phyloP scores from a whole-genome alignment of 371 early-diverging fungal genomes.

The Ordospora colligata region DNA sequence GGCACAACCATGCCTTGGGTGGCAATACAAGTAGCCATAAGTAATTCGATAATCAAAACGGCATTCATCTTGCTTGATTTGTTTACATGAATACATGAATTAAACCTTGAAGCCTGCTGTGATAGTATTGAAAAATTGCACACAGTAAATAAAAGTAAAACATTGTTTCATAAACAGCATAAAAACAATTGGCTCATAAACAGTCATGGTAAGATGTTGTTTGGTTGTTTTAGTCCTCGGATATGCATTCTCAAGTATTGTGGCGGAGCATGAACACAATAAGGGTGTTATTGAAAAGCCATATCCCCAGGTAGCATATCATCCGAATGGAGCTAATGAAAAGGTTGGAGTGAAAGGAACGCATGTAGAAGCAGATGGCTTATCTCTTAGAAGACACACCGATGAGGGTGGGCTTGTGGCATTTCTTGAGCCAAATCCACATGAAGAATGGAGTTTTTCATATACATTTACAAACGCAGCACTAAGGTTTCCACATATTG shows the following conservation, averaged over 20 bases:
- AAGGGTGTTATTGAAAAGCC: slow-evolving; percentile 16
- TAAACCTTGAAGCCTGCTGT: too few relatives aligned
- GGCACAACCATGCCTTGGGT: background rate
- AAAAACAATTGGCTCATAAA: too few relatives aligned
- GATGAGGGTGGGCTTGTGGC: slow-evolving; percentile 50
- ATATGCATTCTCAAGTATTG: background rate
- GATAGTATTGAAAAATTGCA: background rate
- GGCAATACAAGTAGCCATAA: background rate
- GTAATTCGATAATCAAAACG: background rate
- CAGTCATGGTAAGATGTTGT: background rate
- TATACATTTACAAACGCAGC: slow-evolving; percentile 42
- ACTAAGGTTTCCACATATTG: slow-evolving; percentile 48
- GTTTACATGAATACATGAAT: too few relatives aligned
- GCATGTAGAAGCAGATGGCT: slow-evolving; percentile 26
- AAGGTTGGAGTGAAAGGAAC: slow-evolving; percentile 30
- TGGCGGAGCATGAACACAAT: background rate
- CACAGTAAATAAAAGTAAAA: background rate
- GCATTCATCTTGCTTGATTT: too few relatives aligned
- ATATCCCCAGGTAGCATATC: background rate
- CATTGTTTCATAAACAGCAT: background rate
- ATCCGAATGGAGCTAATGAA: slow-evolving; percentile 8
- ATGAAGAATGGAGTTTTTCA: slow-evolving; percentile 59
- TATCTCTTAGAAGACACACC: slow-evolving; percentile 31
- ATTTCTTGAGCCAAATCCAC: slow-evolving; percentile 50
- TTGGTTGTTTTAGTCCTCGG: background rate